Base-by-base conservation (phyloP, 768 basidiomycete species). In the Lentinula sp. region DNA sequence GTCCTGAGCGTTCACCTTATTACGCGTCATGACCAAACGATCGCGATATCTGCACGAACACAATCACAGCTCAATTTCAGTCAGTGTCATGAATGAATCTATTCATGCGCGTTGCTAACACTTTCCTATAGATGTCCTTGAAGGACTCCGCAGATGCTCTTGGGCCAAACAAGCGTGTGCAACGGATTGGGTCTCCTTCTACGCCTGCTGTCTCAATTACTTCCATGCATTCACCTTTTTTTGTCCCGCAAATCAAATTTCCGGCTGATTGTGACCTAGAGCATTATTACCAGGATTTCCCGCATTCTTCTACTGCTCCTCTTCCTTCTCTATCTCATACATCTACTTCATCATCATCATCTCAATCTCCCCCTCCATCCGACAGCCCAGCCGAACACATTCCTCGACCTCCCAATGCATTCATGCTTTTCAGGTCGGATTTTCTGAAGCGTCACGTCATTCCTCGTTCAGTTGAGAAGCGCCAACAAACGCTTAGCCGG, bases 401-500 rank as follows among this genome's bases (percentile, higher is more conserved):
- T 57, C 84, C 85, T 34, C 85, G 91, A 35, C 91, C 92, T 3
- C 81, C 88, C 48, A 93, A 94, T 68, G 88, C 91, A 2, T 94
- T 93, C 76, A 91, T 93, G 73, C 76, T 93, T 62, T 93, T 84
- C 70, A 85, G 92, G 43, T 90, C 86, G 18, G 81, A 81, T 67
- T 80, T 88, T 48, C 81, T 78, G 48, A 80, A 80, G 62, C 73
- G 77, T 2, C 74, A 78, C 40, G 70, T 78, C 34, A 83, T 83
- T 55, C 79, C 78, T 1, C 50, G 73, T 32, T 71, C 71, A 42
- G 75, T 82, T 55, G 88, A 89, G 73, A 79, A 76, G 62, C 84
- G 88, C 54, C 91, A 93, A 69, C 85, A 89, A 69, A 80, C 84
- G 59, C 82, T 93, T 61, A 88, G 86, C 61, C 80, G 84, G 59